Conservation (phyloP, 495 filamentous ascomycete genomes). For the Xylaria curta region DNA sequence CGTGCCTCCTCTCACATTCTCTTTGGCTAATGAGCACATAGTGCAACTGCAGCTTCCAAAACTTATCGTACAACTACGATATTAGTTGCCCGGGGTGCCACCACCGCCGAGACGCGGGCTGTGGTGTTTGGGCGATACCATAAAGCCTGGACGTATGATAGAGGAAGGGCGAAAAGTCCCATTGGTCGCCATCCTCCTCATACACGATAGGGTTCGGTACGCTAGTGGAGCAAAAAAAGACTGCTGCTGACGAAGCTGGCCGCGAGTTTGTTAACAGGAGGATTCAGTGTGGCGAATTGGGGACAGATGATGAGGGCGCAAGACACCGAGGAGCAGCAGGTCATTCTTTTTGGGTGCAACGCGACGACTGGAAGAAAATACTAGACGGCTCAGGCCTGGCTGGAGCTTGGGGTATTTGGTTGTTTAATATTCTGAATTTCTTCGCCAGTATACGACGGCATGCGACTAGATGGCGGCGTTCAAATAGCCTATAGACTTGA, state of each 20-base stretch:
- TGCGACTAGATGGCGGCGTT: not conserved
- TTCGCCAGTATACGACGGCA: not conserved
- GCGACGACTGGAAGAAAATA: not conserved
- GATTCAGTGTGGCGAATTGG: constrained; percentile 10
- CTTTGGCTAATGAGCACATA: constrained; percentile 11
- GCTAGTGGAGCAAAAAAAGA: not conserved
- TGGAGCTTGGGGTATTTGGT: constrained; percentile 5
- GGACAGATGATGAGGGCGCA: constrained; percentile 9
- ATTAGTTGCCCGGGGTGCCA: not conserved
- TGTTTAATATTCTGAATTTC: not conserved
- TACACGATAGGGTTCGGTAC: not conserved
- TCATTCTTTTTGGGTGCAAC: not conserved
- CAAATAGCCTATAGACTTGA: not conserved
- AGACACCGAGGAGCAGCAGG: not conserved
- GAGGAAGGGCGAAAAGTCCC: not conserved
- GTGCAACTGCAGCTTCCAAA: not conserved
- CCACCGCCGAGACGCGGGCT: not conserved
- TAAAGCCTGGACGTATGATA: not conserved
- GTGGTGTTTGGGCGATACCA: not conserved
- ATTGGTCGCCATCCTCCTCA: not conserved
- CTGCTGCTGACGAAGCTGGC: not conserved
- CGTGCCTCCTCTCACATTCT: not conserved
- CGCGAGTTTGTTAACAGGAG: not conserved
- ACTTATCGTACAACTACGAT: constrained; percentile 8
- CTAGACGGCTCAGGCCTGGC: constrained; percentile 18